Base-by-base conservation (phyloP, 1,284 basidiomycete species). In the Ceratobasidium sp. region DNA sequence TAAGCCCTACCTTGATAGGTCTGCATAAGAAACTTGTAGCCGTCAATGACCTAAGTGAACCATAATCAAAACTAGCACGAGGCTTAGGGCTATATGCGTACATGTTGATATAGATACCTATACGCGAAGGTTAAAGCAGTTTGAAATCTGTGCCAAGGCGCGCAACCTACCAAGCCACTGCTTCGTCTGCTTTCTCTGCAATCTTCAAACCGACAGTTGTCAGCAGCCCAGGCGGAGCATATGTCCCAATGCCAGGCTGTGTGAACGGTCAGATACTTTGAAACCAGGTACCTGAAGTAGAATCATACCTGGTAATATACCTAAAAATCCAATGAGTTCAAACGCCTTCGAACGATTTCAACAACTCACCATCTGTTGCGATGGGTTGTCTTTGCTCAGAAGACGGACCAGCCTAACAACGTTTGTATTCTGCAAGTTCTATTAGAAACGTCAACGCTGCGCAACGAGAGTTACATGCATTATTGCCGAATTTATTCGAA, bases 401-500 rank as follows among this genome's bases (percentile, higher is more conserved):
- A 71, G 48, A 9, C 69, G 70, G 4, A 75, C 43, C 10, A 74
- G 52, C 21, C 71, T 62, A n/a, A 71, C 70, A 3, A 61, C 59
- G 23, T 60, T 61, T 3, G 65, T 70, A 52, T 70, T 71, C 57
- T 61, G 21, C 12, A 45, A 9, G 12, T 23, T 30, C 5, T 9
- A 34, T 39, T 16, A 39, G 1, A 18, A 16, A n/a, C n/a, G n/a
- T n/a, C n/a, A n/a, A n/a, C n/a, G n/a, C n/a, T n/a, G n/a, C n/a
- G n/a, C n/a, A n/a, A n/a, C n/a, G n/a, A n/a, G n/a, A n/a, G n/a
- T 41, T 6, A 26, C n/a, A 5, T 39, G 43, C 62, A 45, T 57
- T 30, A 12, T 73, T 23, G 52, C 71, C 46, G 34, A 74, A 76
- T 0, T 74, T 53, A 58, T 75, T 72, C 48, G 60, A 60, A 9